phyloP scores from a whole-genome alignment of 352 stramenopile genomes.

The Pythium rishiriense region DNA sequence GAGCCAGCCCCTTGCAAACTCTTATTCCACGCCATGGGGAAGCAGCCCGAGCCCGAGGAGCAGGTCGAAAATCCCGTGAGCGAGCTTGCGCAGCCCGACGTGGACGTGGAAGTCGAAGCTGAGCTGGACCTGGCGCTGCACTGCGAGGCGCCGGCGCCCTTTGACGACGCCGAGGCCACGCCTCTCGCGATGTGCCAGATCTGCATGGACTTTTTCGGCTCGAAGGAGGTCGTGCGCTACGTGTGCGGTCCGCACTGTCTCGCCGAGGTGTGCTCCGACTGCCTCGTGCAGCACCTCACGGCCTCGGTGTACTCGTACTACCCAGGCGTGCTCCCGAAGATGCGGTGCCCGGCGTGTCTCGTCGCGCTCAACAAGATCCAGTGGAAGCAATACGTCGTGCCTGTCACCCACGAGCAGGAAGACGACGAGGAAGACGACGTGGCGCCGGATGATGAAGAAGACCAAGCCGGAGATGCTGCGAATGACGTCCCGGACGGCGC shows the following conservation, averaged over 20 bases:
- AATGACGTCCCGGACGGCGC: slow-evolving; percentile 12
- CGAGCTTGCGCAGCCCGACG: slow-evolving; percentile 1
- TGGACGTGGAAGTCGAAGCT: slow-evolving; percentile 14
- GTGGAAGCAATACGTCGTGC: slow-evolving; percentile 42
- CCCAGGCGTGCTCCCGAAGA: slow-evolving; percentile 58
- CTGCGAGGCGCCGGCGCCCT: neutral
- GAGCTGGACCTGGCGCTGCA: slow-evolving; percentile 19
- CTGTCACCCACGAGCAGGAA: neutral
- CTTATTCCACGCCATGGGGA: slow-evolving; percentile 10
- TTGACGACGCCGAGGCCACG: slow-evolving; percentile 21
- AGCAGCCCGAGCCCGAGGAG: slow-evolving; percentile 21
- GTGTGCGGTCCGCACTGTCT: slow-evolving; percentile 44
- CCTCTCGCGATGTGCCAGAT: slow-evolving; percentile 52
- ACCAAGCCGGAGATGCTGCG: no score
- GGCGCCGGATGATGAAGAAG: neutral
- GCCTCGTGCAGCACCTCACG: slow-evolving; percentile 52
- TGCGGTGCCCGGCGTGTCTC: slow-evolving; percentile 65
- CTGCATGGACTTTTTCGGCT: slow-evolving; percentile 50
- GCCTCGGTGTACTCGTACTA: slow-evolving; percentile 63
- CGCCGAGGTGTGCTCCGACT: slow-evolving; percentile 42
- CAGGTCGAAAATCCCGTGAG: slow-evolving; percentile 5
- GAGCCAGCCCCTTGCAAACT: neutral
- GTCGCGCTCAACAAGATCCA: slow-evolving; percentile 50
- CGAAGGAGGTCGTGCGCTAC: slow-evolving; percentile 32
- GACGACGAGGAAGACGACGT: neutral